phyloP scores from a whole-genome alignment of 257 asterid genomes.

The Solanum habrochaites region DNA sequence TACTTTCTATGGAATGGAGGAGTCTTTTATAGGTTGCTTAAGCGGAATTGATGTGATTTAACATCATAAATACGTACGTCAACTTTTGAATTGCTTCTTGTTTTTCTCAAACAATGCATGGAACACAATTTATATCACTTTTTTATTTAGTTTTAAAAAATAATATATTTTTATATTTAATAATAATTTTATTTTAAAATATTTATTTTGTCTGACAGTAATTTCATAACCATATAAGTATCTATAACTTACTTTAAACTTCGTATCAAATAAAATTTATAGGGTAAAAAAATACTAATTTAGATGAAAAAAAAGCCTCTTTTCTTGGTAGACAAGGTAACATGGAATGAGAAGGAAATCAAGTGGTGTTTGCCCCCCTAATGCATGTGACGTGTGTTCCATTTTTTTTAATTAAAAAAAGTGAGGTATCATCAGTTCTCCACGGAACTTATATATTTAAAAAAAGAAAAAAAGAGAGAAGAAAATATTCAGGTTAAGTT shows the following conservation, averaged over 20 bases:
- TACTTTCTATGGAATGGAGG: neutral
- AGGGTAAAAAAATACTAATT: neutral
- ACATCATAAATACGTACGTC: neutral
- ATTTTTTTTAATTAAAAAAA: neutral
- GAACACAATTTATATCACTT: neutral
- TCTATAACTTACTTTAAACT: accelerated
- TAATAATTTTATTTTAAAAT: too few relatives aligned
- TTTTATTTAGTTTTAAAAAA: too few relatives aligned
- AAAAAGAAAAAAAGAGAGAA: neutral
- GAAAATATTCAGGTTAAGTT: neutral
- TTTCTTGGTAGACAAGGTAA: neutral
- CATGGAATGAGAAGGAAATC: neutral
- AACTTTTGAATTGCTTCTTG: neutral
- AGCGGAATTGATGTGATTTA: neutral
- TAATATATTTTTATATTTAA: too few relatives aligned
- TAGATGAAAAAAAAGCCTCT: neutral
- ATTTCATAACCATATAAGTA: too few relatives aligned
- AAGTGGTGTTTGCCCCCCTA: neutral
- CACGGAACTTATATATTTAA: neutral
- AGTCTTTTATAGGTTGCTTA: neutral
- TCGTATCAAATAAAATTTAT: neutral
- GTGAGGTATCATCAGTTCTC: neutral
- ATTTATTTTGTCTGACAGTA: accelerated
- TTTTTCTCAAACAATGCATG: neutral
- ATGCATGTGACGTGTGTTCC: neutral